Base-by-base conservation (phyloP, 805 yeast genomes). In the Scheffersomyces stipitis region DNA sequence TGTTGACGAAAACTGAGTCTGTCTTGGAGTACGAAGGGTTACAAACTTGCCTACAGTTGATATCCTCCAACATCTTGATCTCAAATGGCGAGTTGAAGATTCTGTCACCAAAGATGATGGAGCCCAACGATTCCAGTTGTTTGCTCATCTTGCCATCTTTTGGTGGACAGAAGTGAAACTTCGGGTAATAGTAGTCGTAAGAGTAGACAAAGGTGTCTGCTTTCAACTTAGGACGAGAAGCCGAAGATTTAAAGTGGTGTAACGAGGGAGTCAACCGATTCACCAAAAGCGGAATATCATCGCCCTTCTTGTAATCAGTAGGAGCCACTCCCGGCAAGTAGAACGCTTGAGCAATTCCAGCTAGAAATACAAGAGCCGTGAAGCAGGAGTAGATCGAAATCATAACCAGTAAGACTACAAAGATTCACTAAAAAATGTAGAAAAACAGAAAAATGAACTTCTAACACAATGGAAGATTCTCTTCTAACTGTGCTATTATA, bases 251-350 rank as follows among this genome's bases (percentile, higher is more conserved):
- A 45, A 46, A 40, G 44, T 61, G 67, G 49, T 67, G 71, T 40
- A 76, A 66, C 4, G 88, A 78, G 12, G 97, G 96, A 0, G 96
- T 87, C 50, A 93, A 77, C 53, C 89, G 95, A 58, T 93, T 93
- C 22, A 93, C 99, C 33, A 84, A 67, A 37, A 93, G 66, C 12
- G 91, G 87, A 33, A 93, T 81, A 3, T 54, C 48, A 36, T 90
- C 95, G 34, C 82, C 88, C 41, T 76, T 71, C 31, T 73, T 69
- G 56, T 91, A 93, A 34, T 91, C 83, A 1, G 95, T 86, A 14
- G 99, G 98, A 0, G 98, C 96, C 16, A 89, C 93, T 6, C 98
- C 98, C 0, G 98, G 98, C 38, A 93, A 70, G 57, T 93, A 91
- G 64, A 93, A 91, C 2, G 83, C 95, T 26, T 45, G 34, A 12